Evolutionary conservation across 257 asterid genomes (phyloP).

Genomic region (Salvia splendens): DNA sequence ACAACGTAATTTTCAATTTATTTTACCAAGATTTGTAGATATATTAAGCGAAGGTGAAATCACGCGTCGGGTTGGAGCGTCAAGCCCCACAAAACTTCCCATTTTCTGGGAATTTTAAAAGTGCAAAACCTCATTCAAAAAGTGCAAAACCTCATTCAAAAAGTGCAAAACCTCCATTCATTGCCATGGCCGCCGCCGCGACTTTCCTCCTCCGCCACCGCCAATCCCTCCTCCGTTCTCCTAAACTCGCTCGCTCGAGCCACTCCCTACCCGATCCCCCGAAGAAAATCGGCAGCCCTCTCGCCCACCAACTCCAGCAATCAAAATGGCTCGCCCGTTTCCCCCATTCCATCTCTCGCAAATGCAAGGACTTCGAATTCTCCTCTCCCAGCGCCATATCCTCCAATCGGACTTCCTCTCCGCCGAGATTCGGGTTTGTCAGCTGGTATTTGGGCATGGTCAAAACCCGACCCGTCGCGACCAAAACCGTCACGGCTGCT

Average conservation of each 20-base stretch:
- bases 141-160: conserved; percentile 33
- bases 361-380: conserved; percentile 34
- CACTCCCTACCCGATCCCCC: conserved; percentile 37
- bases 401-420: conserved; percentile 23
- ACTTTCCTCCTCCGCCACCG: conserved; percentile 26
- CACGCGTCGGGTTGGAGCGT: not conserved
- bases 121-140: conserved; percentile 30
- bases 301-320: conserved; percentile 37
- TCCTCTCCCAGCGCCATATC: conserved; percentile 31
- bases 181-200: conserved; percentile 37
- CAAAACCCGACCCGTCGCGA: conserved; percentile 61
- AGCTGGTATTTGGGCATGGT: conserved; percentile 74
- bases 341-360: conserved; percentile 37
- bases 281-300: conserved; percentile 2
- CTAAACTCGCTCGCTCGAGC: conserved; percentile 2
- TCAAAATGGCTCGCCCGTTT: conserved; percentile 44
- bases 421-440: conserved; percentile 47
- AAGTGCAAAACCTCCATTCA: not conserved
- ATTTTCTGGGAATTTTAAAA: not conserved
- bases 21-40: too few species aligned
- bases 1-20: too few species aligned
- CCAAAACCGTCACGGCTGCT: conserved; percentile 70
- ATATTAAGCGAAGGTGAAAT: too few species aligned
- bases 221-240: conserved; percentile 17
- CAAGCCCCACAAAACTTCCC: not conserved